These are phyloP conservation scores for Aspergillus diversus DNA, from an alignment of 495 filamentous ascomycete species.

Conservation along the genomic window DNA sequence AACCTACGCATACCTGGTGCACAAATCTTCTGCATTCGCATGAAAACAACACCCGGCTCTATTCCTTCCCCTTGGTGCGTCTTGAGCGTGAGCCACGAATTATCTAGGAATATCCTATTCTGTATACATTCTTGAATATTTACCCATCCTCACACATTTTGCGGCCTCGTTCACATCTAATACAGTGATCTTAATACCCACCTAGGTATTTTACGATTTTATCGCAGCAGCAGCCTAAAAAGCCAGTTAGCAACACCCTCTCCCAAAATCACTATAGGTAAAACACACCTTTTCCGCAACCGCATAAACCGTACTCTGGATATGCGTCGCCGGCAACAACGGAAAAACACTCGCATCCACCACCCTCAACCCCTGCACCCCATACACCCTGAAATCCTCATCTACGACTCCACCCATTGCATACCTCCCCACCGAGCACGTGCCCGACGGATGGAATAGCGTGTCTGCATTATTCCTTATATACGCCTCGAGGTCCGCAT, in stretches of 20 bases:
- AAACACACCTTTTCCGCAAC: constrained; percentile 18
- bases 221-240: neutral
- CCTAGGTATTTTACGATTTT: neutral
- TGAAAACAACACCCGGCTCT: no score
- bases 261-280: neutral
- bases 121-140: no score
- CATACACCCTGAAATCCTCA: constrained; percentile 6
- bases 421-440: neutral
- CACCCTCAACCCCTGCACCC: constrained; percentile 1
- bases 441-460: constrained; percentile 4
- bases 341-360: constrained; percentile 9
- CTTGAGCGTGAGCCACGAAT: no score
- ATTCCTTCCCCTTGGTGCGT: no score
- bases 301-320: constrained; percentile 14
- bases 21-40: no score
- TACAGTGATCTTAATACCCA: no score
- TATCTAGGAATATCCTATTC: no score
- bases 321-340: constrained; percentile 2
- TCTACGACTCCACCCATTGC: constrained; percentile 6
- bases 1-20: no score
- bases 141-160: no score
- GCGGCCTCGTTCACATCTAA: no score
- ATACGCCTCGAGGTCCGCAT: neutral
- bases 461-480: neutral
- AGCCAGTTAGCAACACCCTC: neutral